Evolutionary conservation across 805 yeast species (phyloP).

Genomic region (Candida sithepensis): DNA sequence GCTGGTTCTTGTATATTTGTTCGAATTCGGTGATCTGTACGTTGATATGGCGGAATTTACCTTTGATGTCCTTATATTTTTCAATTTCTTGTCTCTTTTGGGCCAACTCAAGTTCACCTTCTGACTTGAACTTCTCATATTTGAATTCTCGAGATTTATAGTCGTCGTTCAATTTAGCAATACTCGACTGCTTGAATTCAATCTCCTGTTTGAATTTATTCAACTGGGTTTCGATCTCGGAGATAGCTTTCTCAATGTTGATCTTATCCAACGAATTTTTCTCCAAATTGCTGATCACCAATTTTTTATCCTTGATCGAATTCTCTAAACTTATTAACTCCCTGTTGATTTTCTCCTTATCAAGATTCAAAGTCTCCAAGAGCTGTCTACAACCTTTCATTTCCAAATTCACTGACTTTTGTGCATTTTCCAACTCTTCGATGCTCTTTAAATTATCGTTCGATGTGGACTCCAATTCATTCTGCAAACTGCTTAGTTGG

Average conservation of each 20-base stretch:
- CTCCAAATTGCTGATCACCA: slow-evolving; percentile 52
- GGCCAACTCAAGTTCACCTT: slow-evolving; percentile 20
- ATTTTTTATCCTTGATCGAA: slow-evolving; percentile 47
- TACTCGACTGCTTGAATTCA: slow-evolving; percentile 1
- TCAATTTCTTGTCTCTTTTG: slow-evolving; percentile 19
- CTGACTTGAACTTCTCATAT: slow-evolving; percentile 12
- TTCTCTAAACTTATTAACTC: slow-evolving; percentile 45
- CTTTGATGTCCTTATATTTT: slow-evolving; percentile 37
- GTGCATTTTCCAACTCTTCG: slow-evolving; percentile 44
- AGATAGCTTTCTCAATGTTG: slow-evolving; percentile 36
- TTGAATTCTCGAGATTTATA: slow-evolving; percentile 5
- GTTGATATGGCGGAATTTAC: slow-evolving; percentile 37
- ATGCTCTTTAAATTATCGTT: slow-evolving; percentile 30
- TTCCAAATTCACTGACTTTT: slow-evolving; percentile 34
- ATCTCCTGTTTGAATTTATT: slow-evolving; percentile 18
- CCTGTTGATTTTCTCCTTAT: slow-evolving; percentile 42
- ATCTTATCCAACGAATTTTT: slow-evolving; percentile 45
- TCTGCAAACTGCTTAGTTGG: slow-evolving; percentile 17
- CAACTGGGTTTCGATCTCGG: slow-evolving; percentile 12
- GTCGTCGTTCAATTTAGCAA: slow-evolving; percentile 16
- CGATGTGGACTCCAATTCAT: slow-evolving; percentile 6
- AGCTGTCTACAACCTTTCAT: slow-evolving; percentile 39
- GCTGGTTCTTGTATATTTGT: slow-evolving; percentile 6
- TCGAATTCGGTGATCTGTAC: slow-evolving; percentile 42
- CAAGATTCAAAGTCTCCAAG: slow-evolving; percentile 33